A percentile compares a stretch with the other conserved stretches of the same genome.
Evolutionary conservation across 108 stramenopile genomes (phyloP).

Genomic region (Cylindrotheca fusiformis): DNA sequence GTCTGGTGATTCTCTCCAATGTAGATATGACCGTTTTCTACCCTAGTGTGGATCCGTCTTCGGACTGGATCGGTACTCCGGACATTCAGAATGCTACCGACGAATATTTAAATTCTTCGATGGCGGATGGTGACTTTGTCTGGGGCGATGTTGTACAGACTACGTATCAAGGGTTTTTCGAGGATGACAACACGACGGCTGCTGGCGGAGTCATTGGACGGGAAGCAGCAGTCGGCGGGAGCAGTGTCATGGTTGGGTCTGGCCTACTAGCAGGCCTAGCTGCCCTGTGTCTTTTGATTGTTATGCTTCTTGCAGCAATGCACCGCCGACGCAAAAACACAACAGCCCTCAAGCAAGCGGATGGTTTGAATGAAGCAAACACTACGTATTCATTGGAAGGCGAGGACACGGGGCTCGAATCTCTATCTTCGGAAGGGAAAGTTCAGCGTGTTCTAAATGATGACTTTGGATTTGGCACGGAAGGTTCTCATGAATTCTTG

Average conservation of each 20-base stretch:
- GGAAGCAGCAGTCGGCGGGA: slow-evolving; percentile 4
- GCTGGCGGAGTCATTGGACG: background rate
- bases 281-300: slow-evolving; percentile 10
- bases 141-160: slow-evolving; percentile 12
- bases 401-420: background rate
- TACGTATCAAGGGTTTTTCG: slow-evolving; percentile 15
- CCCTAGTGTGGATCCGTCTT: slow-evolving; percentile 1
- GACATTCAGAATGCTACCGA: slow-evolving; percentile 9
- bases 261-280: slow-evolving; percentile 12
- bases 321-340: slow-evolving; percentile 3
- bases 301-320: background rate
- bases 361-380: slow-evolving; percentile 5
- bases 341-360: background rate
- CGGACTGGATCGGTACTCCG: background rate
- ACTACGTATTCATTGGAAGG: background rate
- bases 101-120: slow-evolving; percentile 13
- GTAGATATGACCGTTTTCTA: slow-evolving; percentile 18
- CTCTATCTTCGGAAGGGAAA: slow-evolving; percentile 4
- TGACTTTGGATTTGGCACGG: background rate
- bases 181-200: background rate
- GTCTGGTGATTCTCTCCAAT: slow-evolving; percentile 17
- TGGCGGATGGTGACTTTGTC: slow-evolving; percentile 16
- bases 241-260: slow-evolving; percentile 8
- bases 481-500: slow-evolving; percentile 2
- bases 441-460: slow-evolving; percentile 6